These are phyloP conservation scores for Spergularia marina DNA, from an alignment of 148 eudicot genomes.

Conservation along the genomic window DNA sequence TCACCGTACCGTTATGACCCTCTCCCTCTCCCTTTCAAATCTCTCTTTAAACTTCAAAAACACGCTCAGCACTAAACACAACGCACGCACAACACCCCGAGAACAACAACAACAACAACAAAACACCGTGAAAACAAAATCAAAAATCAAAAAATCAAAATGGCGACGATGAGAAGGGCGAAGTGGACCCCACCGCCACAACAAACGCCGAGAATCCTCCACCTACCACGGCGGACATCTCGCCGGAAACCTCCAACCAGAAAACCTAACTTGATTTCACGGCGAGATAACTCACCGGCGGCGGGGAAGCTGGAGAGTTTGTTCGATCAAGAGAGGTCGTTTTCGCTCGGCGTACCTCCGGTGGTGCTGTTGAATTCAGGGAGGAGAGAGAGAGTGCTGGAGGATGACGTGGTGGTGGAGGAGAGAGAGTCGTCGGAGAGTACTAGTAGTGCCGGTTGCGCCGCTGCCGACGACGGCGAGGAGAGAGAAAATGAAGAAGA, in stretches of 20 bases:
- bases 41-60: slow-evolving; percentile 11
- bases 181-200: slow-evolving; percentile 65
- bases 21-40: slow-evolving; percentile 14
- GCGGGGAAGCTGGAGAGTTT: slow-evolving; percentile 42
- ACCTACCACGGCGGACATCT: slow-evolving; percentile 59
- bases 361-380: slow-evolving; percentile 41
- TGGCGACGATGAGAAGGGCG: slow-evolving; percentile 35
- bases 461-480: background rate
- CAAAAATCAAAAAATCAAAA: background rate
- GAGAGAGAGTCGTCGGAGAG: too few species aligned
- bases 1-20: slow-evolving; percentile 20
- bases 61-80: slow-evolving; percentile 26
- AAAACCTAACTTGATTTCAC: slow-evolving; percentile 4
- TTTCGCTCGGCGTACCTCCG: slow-evolving; percentile 36
- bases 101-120: background rate
- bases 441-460: too few species aligned
- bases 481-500: slow-evolving; percentile 12
- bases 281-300: background rate
- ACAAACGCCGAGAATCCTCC: slow-evolving; percentile 69
- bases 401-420: slow-evolving; percentile 17
- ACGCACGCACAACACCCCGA: background rate
- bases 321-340: slow-evolving; percentile 48
- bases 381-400: slow-evolving; percentile 39
- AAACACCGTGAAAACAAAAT: background rate
- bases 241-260: slow-evolving; percentile 48